Evolutionary conservation across 768 basidiomycete genomes (phyloP), one percentile per base, ranked within the genome.

Genomic region (Rhodotorula toruloides): DNA sequence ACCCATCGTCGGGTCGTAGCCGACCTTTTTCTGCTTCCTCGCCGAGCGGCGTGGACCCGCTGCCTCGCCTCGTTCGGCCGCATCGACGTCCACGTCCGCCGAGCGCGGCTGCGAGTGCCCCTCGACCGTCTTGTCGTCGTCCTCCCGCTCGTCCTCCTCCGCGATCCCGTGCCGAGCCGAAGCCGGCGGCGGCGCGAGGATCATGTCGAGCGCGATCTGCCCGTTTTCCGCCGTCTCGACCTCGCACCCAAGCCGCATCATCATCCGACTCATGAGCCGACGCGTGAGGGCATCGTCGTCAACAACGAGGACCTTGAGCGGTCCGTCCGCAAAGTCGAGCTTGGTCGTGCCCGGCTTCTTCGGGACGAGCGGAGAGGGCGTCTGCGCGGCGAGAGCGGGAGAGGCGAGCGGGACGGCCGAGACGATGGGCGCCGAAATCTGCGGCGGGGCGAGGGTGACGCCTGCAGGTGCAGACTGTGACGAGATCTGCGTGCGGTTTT

Each of bases 151-250:
- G 14, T 29, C n/a, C 12, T 48, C 48, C 9, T 12, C 43, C 8
- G 6, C 43, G 16, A 36, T 37, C 32, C 27, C 47, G 32, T 54
- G 43, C 9, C 21, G 31, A 9, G 16, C 42, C 0, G 49, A 4
- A 2, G 42, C 9, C 1, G 57, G 52, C 34, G 57, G 49, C 27
- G 59, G 65, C 37, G 85, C 84, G 11, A 88, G 72, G 39, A 90
- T 84, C 81, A 88, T 81, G 65, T 88, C 84, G 58, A 91, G 78
- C 29, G 89, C 89, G 42, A 86, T 76, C 74, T 87, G 83, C 11
- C 91, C 91, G 73, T 93, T 90, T 79, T 91, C 88, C 17, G 91
- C 90, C 25, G 84, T 85, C 21, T 83, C 80, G n/a, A 91, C 89
- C 37, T 77, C 77, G 76, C 89, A 91, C 1, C 90, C 89, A 3